Evolutionary conservation across 176 grass and related monocot species (phyloP).

Genomic region (Carex scoparia): DNA sequence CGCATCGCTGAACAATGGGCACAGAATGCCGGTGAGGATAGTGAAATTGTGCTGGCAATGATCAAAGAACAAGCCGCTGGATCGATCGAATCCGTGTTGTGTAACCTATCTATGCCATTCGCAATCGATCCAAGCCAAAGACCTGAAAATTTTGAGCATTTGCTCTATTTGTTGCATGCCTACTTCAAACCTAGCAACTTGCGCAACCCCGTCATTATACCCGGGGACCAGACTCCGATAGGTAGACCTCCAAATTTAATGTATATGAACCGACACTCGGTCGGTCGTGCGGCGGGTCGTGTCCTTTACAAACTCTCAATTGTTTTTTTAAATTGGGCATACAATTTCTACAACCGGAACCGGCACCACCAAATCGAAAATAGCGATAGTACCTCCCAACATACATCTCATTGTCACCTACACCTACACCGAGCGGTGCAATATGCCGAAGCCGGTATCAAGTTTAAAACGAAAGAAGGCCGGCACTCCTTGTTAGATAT

Average conservation of each 20-base stretch:
- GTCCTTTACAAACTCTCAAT: constrained; percentile 7
- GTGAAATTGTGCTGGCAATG: not conserved
- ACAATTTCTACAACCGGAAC: not conserved
- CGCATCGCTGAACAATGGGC: not conserved
- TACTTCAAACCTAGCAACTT: constrained; percentile 4
- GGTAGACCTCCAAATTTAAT: not conserved
- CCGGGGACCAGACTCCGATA: not conserved
- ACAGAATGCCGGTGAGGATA: not conserved
- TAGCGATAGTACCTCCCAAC: not conserved
- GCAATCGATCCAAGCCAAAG: not conserved
- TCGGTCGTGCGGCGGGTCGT: not conserved
- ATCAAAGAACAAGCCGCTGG: not conserved
- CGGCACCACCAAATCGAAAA: accelerated
- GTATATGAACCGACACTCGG: not conserved
- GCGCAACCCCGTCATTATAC: not conserved
- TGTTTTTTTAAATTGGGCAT: constrained; percentile 18
- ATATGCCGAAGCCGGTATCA: constrained; percentile 22
- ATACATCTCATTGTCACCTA: not conserved
- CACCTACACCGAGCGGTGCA: constrained; percentile 18
- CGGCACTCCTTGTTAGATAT: constrained; percentile 12
- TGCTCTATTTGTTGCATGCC: not conserved
- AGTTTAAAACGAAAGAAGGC: not conserved
- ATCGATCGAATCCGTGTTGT: not conserved
- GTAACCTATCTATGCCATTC: not conserved
- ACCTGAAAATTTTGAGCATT: constrained; percentile 3